A percentile compares a stretch with the other conserved stretches of the same genome.
phyloP scores from a whole-genome alignment of 805 yeast genomes.

The Wickerhamomyces ciferrii region DNA sequence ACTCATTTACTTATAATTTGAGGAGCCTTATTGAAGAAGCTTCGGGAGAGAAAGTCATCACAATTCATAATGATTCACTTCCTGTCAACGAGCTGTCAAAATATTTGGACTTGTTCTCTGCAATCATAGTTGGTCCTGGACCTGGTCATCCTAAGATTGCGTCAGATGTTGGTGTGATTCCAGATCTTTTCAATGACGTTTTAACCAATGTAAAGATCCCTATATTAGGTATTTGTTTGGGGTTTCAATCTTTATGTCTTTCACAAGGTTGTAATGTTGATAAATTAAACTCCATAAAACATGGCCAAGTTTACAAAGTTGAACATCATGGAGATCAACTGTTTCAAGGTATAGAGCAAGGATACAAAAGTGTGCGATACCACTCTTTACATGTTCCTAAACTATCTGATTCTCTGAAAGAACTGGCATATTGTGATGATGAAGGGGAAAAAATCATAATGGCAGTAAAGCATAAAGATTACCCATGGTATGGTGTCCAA shows the following conservation, averaged over 20 bases:
- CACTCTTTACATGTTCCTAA: slow-evolving; percentile 68
- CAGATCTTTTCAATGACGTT: slow-evolving; percentile 40
- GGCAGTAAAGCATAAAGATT: slow-evolving; percentile 63
- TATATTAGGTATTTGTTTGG: slow-evolving; percentile 86
- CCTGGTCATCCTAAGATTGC: slow-evolving; percentile 81
- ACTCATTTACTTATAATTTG: slow-evolving; percentile 87
- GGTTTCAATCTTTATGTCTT: slow-evolving; percentile 78
- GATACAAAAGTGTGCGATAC: slow-evolving; percentile 73
- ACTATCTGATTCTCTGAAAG: slow-evolving; percentile 30
- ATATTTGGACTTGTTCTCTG: slow-evolving; percentile 54
- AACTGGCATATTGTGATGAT: slow-evolving; percentile 55
- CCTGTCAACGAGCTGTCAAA: slow-evolving; percentile 30
- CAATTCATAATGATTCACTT: slow-evolving; percentile 31
- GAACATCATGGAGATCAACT: slow-evolving; percentile 26
- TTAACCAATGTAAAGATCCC: slow-evolving; percentile 41
- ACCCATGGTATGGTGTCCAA: slow-evolving; percentile 90
- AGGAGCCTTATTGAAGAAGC: slow-evolving; percentile 52
- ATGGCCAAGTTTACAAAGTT: slow-evolving; percentile 71
- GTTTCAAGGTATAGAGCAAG: slow-evolving; percentile 33
- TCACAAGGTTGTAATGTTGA: slow-evolving; percentile 52
- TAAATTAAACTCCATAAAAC: slow-evolving; percentile 57
- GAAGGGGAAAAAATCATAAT: slow-evolving; percentile 48
- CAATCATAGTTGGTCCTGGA: slow-evolving; percentile 91
- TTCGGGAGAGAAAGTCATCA: slow-evolving; percentile 32
- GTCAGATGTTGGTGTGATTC: slow-evolving; percentile 69